Percentiles rank a stretch among this genome's conserved stretches.
Conservation (phyloP, 1,284 basidiomycete species). For the Ceratobasidium sp. region DNA sequence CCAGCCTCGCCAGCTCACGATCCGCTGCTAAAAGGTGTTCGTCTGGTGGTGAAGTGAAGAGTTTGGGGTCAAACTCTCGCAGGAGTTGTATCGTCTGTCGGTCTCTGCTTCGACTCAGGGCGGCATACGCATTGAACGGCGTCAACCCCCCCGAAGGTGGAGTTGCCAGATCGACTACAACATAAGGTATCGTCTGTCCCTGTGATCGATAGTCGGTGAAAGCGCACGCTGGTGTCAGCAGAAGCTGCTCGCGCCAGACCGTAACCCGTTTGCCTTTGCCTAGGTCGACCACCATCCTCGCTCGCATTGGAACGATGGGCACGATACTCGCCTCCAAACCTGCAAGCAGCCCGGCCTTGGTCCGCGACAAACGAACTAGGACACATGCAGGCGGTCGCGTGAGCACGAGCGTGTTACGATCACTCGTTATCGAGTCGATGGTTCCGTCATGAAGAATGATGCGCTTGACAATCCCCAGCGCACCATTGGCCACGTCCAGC, state of each 20-base stretch:
- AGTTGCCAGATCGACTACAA: conserved; percentile 14
- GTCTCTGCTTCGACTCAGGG: too few species aligned
- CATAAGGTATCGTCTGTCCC: conserved; percentile 7
- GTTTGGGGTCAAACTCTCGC: not conserved
- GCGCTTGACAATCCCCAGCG: not conserved
- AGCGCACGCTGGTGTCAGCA: conserved; percentile 43
- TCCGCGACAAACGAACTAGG: conserved; percentile 13
- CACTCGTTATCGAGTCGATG: not conserved
- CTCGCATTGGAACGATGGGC: conserved; percentile 16
- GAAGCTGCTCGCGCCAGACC: conserved; percentile 32
- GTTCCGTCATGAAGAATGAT: conserved; percentile 18
- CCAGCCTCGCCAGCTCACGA: not conserved
- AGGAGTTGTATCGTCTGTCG: conserved; percentile 48
- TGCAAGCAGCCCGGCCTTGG: not conserved
- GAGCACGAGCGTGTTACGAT: not conserved
- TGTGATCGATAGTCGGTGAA: conserved; percentile 44
- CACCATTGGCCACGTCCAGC: conserved; percentile 30
- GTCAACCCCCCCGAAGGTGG: conserved; percentile 16
- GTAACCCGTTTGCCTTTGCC: not conserved
- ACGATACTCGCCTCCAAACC: conserved; percentile 10
- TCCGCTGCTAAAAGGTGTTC: not conserved
- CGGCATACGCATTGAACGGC: conserved; percentile 24
- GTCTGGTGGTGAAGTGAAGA: conserved; percentile 7
- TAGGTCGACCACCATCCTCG: not conserved
- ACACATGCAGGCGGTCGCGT: conserved; percentile 21